Conservation (phyloP, 257 asterid species). For the Przewalskia tangutica region DNA sequence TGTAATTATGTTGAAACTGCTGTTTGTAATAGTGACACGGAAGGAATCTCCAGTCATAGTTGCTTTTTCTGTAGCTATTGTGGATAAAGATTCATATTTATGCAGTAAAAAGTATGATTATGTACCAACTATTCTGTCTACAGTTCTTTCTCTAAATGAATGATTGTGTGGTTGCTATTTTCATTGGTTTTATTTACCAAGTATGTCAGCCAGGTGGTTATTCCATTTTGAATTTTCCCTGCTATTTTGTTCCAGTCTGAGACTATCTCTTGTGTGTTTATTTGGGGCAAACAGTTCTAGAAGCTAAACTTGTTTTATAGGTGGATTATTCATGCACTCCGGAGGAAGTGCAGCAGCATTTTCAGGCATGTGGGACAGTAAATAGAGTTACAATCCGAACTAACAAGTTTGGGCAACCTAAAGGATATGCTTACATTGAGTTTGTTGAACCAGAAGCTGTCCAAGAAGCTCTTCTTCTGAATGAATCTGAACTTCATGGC, state of each 20-base stretch:
- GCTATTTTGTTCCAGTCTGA: neutral
- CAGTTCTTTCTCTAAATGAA: neutral
- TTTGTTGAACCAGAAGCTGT: constrained; percentile 76
- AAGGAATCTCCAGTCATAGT: neutral
- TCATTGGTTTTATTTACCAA: neutral
- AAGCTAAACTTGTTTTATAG: constrained; percentile 26
- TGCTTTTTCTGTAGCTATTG: neutral
- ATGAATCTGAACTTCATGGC: constrained; percentile 90
- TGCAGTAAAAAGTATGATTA: neutral
- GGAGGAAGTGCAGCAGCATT: constrained; percentile 95
- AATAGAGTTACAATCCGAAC: constrained; percentile 89
- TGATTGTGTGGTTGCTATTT: neutral
- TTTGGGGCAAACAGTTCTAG: neutral
- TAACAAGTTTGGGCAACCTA: constrained; percentile 95
- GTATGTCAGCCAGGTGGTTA: neutral
- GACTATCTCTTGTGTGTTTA: neutral
- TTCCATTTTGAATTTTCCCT: neutral
- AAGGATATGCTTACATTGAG: constrained; percentile 92
- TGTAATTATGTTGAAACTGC: neutral
- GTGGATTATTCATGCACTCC: constrained; percentile 98
- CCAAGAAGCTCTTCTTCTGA: constrained; percentile 77
- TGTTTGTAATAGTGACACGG: neutral
- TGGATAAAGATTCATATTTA: neutral
- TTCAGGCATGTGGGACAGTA: constrained; percentile 89
- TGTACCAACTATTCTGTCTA: neutral